phyloP scores from a whole-genome alignment of 352 stramenopile species.

The Pythium plurisporium region DNA sequence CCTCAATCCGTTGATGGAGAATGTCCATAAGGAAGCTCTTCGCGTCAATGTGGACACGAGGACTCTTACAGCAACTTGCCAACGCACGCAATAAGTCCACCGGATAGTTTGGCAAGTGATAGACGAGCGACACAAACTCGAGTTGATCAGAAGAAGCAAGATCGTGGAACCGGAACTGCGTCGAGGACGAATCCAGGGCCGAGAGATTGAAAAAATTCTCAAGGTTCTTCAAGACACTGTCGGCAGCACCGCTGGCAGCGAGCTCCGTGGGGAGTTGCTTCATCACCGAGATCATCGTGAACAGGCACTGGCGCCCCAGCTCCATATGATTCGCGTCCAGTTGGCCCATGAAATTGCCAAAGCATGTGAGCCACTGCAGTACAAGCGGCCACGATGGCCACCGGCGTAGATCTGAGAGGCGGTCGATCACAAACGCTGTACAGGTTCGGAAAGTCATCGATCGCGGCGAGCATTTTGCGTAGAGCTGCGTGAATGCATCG shows the following conservation, averaged over 20 bases:
- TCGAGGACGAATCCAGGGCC: slow-evolving; percentile 13
- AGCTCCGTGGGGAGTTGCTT: slow-evolving; percentile 70
- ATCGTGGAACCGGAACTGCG: slow-evolving; percentile 46
- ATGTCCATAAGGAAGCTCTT: slow-evolving; percentile 85
- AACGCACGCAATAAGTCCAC: slow-evolving; percentile 62
- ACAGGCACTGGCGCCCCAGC: slow-evolving; percentile 53
- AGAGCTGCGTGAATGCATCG: slow-evolving; percentile 58
- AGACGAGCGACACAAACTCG: slow-evolving; percentile 67
- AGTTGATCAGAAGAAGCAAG: slow-evolving; percentile 49
- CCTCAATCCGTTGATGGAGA: slow-evolving; percentile 55
- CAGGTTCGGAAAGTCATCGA: slow-evolving; percentile 73
- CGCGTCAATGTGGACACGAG: slow-evolving; percentile 47
- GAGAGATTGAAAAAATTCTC: slow-evolving; percentile 60
- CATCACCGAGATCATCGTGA: slow-evolving; percentile 68
- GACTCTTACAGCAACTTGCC: slow-evolving; percentile 72
- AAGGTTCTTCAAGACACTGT: slow-evolving; percentile 51
- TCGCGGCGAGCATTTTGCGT: slow-evolving; percentile 54
- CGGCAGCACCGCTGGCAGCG: slow-evolving; percentile 36
- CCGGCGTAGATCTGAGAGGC: slow-evolving; percentile 41
- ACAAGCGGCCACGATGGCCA: slow-evolving; percentile 56
- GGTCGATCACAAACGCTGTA: slow-evolving; percentile 62
- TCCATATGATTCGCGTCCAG: slow-evolving; percentile 58
- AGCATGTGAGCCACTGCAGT: slow-evolving; percentile 67
- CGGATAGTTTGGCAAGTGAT: slow-evolving; percentile 69
- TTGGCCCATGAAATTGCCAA: slow-evolving; percentile 54